Conservation (phyloP, 2,329 filamentous ascomycete species). For the Colletotrichum melonis region DNA sequence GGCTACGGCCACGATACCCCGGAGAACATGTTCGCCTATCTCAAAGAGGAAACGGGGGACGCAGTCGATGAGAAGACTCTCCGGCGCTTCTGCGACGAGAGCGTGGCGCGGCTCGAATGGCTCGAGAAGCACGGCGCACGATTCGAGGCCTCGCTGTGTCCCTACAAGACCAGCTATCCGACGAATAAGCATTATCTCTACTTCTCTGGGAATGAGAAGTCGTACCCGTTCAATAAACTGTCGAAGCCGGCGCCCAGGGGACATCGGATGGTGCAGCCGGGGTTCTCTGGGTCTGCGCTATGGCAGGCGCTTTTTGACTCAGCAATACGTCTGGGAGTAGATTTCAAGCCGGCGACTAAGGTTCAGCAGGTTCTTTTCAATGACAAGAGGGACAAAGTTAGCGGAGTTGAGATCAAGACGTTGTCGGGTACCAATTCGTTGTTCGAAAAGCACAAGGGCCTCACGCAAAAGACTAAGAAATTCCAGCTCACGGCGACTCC, state of each 20-base stretch:
- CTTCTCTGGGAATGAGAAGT: neutral
- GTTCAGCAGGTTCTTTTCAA: neutral
- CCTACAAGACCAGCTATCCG: neutral
- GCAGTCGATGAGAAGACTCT: neutral
- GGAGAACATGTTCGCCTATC: neutral
- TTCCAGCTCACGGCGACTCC: neutral
- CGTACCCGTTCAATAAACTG: neutral
- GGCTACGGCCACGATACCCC: neutral
- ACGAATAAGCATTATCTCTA: neutral
- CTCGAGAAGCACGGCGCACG: neutral
- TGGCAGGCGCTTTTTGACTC: neutral
- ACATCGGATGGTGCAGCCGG: neutral
- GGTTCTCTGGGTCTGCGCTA: neutral
- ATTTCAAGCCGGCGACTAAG: neutral
- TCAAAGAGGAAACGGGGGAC: neutral
- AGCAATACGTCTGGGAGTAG: neutral
- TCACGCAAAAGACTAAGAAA: neutral
- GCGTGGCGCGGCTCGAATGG: neutral
- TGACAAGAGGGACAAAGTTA: neutral
- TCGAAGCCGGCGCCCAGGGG: neutral
- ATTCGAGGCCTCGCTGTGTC: neutral
- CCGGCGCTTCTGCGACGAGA: neutral
- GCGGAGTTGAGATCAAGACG: neutral
- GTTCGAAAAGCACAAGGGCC: neutral
- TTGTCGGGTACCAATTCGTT: neutral